Evolutionary conservation across 148 eudicot species (phyloP).

Genomic region (Fallopia convolvulus): DNA sequence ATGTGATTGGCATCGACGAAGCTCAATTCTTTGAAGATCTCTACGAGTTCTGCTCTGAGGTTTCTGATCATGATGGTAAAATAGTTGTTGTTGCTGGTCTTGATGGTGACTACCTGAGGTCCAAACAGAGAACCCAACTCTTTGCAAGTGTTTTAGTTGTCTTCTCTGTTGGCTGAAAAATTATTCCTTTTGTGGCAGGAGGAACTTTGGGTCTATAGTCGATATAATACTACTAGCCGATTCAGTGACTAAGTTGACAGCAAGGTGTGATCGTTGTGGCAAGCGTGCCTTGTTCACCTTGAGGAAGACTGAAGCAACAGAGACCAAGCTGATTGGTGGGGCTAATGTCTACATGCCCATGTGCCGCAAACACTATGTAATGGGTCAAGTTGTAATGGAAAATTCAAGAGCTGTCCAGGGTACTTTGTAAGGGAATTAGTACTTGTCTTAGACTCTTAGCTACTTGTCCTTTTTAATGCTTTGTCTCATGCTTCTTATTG

Average conservation of each 20-base stretch:
- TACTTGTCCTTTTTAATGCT: neutral
- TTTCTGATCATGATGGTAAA: constrained; percentile 73
- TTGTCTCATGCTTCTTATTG: neutral
- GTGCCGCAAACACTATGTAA: constrained; percentile 84
- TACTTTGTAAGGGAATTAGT: neutral
- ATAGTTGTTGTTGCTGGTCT: constrained; percentile 72
- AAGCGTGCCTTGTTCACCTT: constrained; percentile 66
- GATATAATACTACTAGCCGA: constrained; percentile 84
- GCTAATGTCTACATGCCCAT: constrained; percentile 87
- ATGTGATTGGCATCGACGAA: constrained; percentile 86
- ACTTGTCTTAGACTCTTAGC: neutral
- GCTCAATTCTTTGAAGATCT: constrained; percentile 85
- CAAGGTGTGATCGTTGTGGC: constrained; percentile 78
- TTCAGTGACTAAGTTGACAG: constrained; percentile 78
- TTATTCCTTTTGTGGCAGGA: constrained; percentile 26
- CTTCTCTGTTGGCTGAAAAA: neutral
- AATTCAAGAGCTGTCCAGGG: constrained; percentile 19
- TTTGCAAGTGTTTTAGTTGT: neutral
- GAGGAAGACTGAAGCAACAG: constrained; percentile 54
- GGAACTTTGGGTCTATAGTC: constrained; percentile 82
- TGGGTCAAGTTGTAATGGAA: constrained; percentile 32
- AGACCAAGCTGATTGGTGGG: constrained; percentile 75
- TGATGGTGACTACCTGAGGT: constrained; percentile 94
- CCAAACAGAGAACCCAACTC: neutral
- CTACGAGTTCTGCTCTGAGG: constrained; percentile 76